A percentile compares a stretch with the other conserved stretches of the same genome.
Conservation (phyloP, 805 yeast genomes). For the Ogataea nakhonphanomensis region DNA sequence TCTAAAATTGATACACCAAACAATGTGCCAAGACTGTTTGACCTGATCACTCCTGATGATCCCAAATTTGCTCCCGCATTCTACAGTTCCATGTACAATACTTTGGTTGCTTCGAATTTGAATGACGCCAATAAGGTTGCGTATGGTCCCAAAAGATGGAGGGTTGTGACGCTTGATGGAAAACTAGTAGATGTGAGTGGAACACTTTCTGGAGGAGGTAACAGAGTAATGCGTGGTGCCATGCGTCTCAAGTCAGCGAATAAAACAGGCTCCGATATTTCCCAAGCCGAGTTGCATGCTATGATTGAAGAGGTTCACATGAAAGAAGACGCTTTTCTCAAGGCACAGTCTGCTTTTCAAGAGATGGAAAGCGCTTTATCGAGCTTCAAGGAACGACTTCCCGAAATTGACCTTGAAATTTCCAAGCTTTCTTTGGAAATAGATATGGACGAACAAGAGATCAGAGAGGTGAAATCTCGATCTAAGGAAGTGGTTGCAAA, state of each 20-base stretch:
- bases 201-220: conserved; percentile 96
- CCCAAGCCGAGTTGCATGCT: conserved; percentile 54
- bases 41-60: conserved; percentile 67
- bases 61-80: conserved; percentile 80
- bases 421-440: conserved; percentile 63
- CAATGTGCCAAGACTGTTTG: conserved; percentile 77
- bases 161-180: conserved; percentile 93
- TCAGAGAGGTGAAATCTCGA: conserved; percentile 42
- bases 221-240: conserved; percentile 62
- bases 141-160: conserved; percentile 71
- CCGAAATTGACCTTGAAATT: conserved; percentile 61
- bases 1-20: conserved; percentile 65
- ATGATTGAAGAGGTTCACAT: conserved; percentile 49
- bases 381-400: conserved; percentile 60
- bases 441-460: conserved; percentile 53
- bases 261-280: conserved; percentile 30
- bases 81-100: conserved; percentile 80
- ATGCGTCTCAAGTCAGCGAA: conserved; percentile 55
- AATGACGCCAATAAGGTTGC: conserved; percentile 86
- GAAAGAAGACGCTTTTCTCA: conserved; percentile 52
- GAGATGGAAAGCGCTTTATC: conserved; percentile 61
- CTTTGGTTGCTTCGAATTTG: conserved; percentile 78
- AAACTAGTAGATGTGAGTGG: conserved; percentile 90
- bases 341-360: conserved; percentile 46
- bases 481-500: conserved; percentile 36